Evolutionary conservation across 176 grass and related monocot species (phyloP), one percentile per base, ranked within the genome.

Genomic region (Pharus latifolius): DNA sequence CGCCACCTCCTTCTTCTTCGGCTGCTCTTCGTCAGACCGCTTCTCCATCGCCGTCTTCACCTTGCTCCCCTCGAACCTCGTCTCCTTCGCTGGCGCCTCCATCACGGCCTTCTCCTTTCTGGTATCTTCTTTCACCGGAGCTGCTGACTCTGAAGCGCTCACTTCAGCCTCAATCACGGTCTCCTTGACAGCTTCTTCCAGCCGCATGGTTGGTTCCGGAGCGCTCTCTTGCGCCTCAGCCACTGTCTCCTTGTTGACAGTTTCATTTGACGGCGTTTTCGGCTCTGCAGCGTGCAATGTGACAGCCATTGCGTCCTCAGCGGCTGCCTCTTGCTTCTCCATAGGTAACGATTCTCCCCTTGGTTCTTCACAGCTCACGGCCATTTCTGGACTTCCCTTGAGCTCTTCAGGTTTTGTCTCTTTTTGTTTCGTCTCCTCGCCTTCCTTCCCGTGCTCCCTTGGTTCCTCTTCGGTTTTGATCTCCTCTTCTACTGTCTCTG

Each of bases 1-100:
- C 33, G 71, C 77, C 65, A 83, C 88, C 31, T 88, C 84, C 76
- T 83, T 91, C 82, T 80, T 88, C 76, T 72, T 87, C 5, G 88
- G 83, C 77, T 80, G 77, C 48, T 63, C 77, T 48, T 75, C 83
- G 0, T 80, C 70, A 4, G 83, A 15, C 64, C 83, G 76, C 83
- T 64, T 85, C 77, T 75, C 83, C 77, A 85, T 75, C 64, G 70
- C 83, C 31, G 83, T 85, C 77, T 70, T 85, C 57, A 85, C 83
- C 83, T 31, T 80, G 70, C 70, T 62, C 40, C 77, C 83, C 83
- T 48, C 74, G 49, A 85, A 85, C 55, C 25, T 26, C 29, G 46
- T 29, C 8, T 53, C 63, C 29, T 62, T 38, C 34, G 55, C n/a
- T 76, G 10, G 22, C 69, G n/a, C 2, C 28, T 40, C 29, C 59